Percentiles rank a stretch among this genome's conserved stretches.
Evolutionary conservation across 345 rosid species (phyloP).

Genomic region (Isatis tinctoria): DNA sequence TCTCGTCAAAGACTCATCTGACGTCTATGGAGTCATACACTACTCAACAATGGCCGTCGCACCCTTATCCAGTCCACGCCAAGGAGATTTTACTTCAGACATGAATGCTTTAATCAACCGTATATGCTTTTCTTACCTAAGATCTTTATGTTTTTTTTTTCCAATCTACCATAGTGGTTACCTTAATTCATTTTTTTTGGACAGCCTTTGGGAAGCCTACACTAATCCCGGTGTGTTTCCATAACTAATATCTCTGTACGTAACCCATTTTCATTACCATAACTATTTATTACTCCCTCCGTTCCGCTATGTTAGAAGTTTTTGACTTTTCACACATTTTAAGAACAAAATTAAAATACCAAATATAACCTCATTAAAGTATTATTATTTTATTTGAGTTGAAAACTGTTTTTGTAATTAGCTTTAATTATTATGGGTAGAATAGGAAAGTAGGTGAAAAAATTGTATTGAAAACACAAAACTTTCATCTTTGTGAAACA

Average conservation of each 20-base stretch:
- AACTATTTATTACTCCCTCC: too few species aligned
- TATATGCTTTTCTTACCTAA: slow-evolving; percentile 22
- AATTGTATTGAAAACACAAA: too few species aligned
- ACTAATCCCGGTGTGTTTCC: background rate
- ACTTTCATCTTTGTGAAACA: too few species aligned
- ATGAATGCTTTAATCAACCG: slow-evolving; percentile 11
- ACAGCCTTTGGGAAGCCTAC: slow-evolving; percentile 26
- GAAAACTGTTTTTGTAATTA: too few species aligned
- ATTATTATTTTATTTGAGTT: too few species aligned
- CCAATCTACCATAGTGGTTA: background rate
- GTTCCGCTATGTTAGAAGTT: too few species aligned
- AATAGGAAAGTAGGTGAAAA: too few species aligned
- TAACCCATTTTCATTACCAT: too few species aligned
- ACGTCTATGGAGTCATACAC: slow-evolving; percentile 50
- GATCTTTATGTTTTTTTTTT: background rate
- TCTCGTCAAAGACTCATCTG: slow-evolving; percentile 48
- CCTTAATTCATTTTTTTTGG: background rate
- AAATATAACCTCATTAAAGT: too few species aligned
- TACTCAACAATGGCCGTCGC: slow-evolving; percentile 25
- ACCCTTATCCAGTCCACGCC: slow-evolving; percentile 21
- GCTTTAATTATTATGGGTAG: too few species aligned
- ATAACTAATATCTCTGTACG: background rate
- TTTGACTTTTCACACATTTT: too few species aligned
- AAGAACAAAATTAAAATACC: too few species aligned
- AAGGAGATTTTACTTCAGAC: slow-evolving; percentile 36